phyloP scores from a whole-genome alignment of 2,329 filamentous ascomycete genomes.

The Epichloe scottii region DNA sequence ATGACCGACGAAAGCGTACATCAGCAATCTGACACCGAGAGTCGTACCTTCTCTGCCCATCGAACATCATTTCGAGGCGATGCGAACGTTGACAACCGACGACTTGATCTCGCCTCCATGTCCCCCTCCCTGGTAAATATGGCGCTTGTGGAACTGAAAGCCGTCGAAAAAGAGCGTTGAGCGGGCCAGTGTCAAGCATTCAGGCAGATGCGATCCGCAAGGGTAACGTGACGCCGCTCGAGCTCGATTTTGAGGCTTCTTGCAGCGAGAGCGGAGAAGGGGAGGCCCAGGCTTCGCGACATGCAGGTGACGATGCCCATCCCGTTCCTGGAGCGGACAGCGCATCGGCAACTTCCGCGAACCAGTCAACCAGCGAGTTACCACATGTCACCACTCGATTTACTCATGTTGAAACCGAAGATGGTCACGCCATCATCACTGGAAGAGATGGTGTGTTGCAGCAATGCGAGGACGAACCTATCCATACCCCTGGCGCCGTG shows the following conservation, averaged over 20 bases:
- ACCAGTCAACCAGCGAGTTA: constrained; percentile 21
- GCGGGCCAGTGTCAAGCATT: constrained; percentile 31
- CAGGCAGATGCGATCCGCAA: constrained; percentile 31
- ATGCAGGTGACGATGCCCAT: background rate
- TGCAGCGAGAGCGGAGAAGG: constrained; percentile 20
- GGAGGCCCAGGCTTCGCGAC: background rate
- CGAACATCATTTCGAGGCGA: constrained; percentile 19
- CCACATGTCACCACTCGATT: constrained; percentile 59
- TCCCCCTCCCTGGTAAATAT: constrained; percentile 8
- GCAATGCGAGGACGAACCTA: constrained; percentile 81
- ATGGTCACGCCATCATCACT: constrained; percentile 72
- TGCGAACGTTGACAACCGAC: constrained; percentile 14
- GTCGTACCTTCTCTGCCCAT: constrained; percentile 17
- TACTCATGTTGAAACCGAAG: constrained; percentile 62
- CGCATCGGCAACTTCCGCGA: constrained; percentile 10
- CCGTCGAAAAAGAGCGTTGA: constrained; percentile 22
- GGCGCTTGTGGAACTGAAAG: background rate
- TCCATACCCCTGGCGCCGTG: constrained; percentile 71
- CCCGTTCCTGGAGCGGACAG: constrained; percentile 3
- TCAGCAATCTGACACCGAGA: constrained; percentile 19
- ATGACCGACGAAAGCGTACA: constrained; percentile 27
- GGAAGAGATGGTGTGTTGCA: constrained; percentile 63
- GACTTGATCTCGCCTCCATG: constrained; percentile 15
- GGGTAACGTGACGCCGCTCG: constrained; percentile 21
- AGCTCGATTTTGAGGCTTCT: constrained; percentile 20